A percentile compares a stretch with the other conserved stretches of the same genome.
Conservation (phyloP, 108 stramenopile genomes). For the Fistulifera pelliculosa region DNA sequence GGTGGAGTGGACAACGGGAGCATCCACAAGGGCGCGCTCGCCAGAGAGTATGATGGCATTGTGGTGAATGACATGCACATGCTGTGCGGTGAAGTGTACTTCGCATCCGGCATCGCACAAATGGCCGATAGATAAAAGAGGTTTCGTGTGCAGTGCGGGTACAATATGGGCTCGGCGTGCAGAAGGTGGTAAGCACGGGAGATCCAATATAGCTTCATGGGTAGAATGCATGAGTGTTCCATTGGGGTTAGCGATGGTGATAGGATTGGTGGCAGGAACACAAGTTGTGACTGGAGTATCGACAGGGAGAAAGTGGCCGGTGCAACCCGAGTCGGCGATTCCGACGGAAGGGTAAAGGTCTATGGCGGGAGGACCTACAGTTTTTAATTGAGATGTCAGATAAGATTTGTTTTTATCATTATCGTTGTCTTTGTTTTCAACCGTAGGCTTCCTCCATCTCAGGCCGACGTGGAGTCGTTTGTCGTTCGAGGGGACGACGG, state of each 20-base stretch:
- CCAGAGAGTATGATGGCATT: background rate
- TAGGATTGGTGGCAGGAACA: background rate
- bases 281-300: background rate
- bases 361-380: background rate
- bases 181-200: conserved; percentile 2
- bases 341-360: background rate
- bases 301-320: conserved; percentile 1
- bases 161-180: too few relatives aligned
- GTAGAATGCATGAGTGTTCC: conserved; percentile 5
- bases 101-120: conserved; percentile 18
- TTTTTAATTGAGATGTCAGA: background rate
- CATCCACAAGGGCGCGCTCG: too few relatives aligned
- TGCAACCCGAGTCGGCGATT: background rate
- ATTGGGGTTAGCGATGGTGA: background rate
- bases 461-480: background rate
- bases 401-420: background rate
- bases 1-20: too few relatives aligned
- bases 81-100: background rate
- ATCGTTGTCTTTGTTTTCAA: background rate
- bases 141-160: background rate
- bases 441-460: background rate
- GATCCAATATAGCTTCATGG: background rate
- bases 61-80: conserved; percentile 1
- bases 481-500: background rate
- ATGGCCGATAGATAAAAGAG: conserved; percentile 5